phyloP scores from a whole-genome alignment of 257 asterid genomes.

The Primulina huaijiensis region DNA sequence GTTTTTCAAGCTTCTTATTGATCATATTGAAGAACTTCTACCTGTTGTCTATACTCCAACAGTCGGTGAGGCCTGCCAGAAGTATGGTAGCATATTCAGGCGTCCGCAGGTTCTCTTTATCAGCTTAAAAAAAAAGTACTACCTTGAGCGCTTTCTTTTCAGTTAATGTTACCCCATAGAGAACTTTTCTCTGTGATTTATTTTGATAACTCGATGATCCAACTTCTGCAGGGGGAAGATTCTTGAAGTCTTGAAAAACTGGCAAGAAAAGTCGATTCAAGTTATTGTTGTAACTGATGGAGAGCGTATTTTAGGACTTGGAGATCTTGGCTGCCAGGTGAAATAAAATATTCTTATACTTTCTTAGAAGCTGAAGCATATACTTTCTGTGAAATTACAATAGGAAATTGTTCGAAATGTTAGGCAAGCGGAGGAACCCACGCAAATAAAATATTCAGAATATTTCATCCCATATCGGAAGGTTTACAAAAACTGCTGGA shows the following conservation, averaged over 20 bases:
- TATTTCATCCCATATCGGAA: too few species aligned
- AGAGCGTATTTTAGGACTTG: conserved; percentile 93
- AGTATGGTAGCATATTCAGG: conserved; percentile 83
- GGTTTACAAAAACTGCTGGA: too few species aligned
- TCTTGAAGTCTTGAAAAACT: conserved; percentile 84
- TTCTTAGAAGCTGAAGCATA: too few species aligned
- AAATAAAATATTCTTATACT: background rate
- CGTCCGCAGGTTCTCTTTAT: conserved; percentile 95
- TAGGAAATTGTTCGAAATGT: background rate
- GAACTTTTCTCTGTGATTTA: conserved; percentile 6
- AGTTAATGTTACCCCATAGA: background rate
- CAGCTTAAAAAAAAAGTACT: conserved; percentile 83
- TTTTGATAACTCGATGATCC: conserved; percentile 5
- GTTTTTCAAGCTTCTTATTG: conserved; percentile 89
- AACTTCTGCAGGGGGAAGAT: conserved; percentile 61
- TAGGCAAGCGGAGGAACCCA: too few species aligned
- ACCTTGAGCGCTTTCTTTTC: background rate
- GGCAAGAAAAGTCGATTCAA: conserved; percentile 88
- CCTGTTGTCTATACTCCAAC: conserved; percentile 89
- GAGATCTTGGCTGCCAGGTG: conserved; percentile 99
- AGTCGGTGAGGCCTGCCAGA: conserved; percentile 98
- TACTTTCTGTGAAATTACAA: background rate
- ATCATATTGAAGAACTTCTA: conserved; percentile 85
- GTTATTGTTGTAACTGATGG: conserved; percentile 97
- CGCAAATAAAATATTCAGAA: too few species aligned